These are phyloP conservation scores for Tagetes erecta DNA, from an alignment of 129 eudicot species.

Conservation along the genomic window DNA sequence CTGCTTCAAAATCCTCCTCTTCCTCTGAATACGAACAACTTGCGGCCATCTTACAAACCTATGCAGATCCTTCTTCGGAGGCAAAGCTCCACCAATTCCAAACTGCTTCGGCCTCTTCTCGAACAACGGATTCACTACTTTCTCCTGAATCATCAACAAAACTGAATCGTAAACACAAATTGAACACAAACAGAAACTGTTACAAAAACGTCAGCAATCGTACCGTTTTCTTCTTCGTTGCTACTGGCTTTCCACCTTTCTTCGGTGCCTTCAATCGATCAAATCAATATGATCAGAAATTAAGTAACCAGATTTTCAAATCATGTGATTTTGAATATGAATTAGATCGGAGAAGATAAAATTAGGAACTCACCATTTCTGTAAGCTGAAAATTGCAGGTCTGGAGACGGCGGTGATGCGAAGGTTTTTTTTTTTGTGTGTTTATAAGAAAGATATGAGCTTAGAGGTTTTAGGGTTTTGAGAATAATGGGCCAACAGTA, in stretches of 20 bases:
- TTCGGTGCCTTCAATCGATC: conserved; percentile 57
- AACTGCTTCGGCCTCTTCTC: conserved; percentile 62
- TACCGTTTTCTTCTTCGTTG: conserved; percentile 67
- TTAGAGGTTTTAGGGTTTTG: conserved; percentile 23
- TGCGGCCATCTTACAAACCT: conserved; percentile 78
- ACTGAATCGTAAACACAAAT: no score
- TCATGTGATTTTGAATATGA: background rate
- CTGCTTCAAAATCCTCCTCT: conserved; percentile 52
- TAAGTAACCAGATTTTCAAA: background rate
- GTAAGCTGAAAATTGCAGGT: conserved; percentile 17
- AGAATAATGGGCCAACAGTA: background rate
- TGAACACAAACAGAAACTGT: background rate
- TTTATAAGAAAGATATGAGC: conserved; percentile 14
- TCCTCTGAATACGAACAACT: conserved; percentile 76
- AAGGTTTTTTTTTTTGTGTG: conserved; percentile 13
- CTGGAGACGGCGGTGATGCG: conserved; percentile 27
- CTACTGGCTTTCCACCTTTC: conserved; percentile 63
- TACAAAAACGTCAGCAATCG: background rate
- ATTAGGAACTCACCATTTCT: conserved; percentile 25
- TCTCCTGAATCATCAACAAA: conserved; percentile 23
- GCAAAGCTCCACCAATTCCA: conserved; percentile 36
- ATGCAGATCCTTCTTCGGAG: conserved; percentile 77
- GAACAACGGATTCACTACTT: conserved; percentile 61
- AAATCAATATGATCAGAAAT: background rate
- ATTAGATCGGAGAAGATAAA: background rate